phyloP scores from a whole-genome alignment of 2,329 filamentous ascomycete species.

The Aureobasidium leucospermi region DNA sequence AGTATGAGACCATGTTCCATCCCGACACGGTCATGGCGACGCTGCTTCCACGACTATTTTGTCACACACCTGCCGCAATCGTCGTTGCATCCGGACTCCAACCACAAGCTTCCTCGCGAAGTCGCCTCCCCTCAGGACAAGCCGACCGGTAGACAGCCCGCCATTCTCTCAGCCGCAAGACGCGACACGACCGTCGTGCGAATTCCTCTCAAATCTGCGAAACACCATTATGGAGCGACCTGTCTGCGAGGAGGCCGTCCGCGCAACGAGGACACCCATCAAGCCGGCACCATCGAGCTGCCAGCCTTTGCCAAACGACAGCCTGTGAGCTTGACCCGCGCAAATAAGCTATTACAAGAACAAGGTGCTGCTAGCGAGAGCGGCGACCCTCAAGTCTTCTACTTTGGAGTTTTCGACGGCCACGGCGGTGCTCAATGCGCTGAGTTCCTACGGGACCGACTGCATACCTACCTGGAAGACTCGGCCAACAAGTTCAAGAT shows the following conservation, averaged over 20 bases:
- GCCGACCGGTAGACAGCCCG: slow-evolving; percentile 29
- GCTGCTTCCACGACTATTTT: slow-evolving; percentile 87
- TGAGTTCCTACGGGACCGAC: slow-evolving; percentile 71
- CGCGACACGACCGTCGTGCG: slow-evolving; percentile 89
- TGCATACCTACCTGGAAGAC: slow-evolving; percentile 85
- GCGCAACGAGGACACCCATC: slow-evolving; percentile 90
- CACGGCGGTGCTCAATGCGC: slow-evolving; percentile 89
- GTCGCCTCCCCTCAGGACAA: slow-evolving; percentile 68
- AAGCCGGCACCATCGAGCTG: slow-evolving; percentile 87
- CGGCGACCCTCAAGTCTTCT: slow-evolving; percentile 93
- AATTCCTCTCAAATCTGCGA: slow-evolving; percentile 86
- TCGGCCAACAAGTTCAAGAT: slow-evolving; percentile 70
- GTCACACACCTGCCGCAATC: slow-evolving; percentile 92
- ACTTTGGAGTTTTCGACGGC: slow-evolving; percentile 94
- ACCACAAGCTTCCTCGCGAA: slow-evolving; percentile 80
- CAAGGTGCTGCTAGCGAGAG: slow-evolving; percentile 60
- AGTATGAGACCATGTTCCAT: slow-evolving; percentile 8
- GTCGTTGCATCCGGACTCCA: slow-evolving; percentile 83
- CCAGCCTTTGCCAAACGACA: slow-evolving; percentile 84
- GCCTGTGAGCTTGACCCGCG: slow-evolving; percentile 54
- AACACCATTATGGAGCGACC: slow-evolving; percentile 86
- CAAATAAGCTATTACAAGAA: slow-evolving; percentile 20
- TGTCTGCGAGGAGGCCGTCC: slow-evolving; percentile 73
- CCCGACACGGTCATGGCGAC: slow-evolving; percentile 16
- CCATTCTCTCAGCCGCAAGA: slow-evolving; percentile 34